These are phyloP conservation scores for Fusarium nanum DNA, from an alignment of 2,329 filamentous ascomycete species.

Conservation along the genomic window DNA sequence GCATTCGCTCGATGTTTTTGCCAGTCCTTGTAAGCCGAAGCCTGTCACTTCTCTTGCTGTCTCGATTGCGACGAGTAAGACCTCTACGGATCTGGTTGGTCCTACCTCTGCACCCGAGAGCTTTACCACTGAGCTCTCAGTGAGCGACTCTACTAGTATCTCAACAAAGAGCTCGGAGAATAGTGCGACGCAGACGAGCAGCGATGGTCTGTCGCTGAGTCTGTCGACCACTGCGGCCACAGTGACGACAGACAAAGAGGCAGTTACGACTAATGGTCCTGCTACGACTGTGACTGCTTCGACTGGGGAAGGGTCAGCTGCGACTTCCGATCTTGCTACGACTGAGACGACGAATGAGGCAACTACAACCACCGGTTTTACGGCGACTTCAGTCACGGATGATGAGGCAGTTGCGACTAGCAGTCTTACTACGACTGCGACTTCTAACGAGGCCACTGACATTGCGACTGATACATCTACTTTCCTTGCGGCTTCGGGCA, in stretches of 20 bases:
- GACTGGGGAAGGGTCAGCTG: background rate
- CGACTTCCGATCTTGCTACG: background rate
- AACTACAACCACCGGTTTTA: background rate
- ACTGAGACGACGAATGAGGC: background rate
- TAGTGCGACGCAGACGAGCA: background rate
- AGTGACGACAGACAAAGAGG: background rate
- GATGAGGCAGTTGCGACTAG: background rate
- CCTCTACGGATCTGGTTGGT: background rate
- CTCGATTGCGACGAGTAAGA: background rate
- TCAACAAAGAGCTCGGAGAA: background rate
- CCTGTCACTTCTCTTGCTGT: background rate
- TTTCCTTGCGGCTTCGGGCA: background rate
- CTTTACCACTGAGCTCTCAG: background rate
- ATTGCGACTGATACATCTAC: background rate
- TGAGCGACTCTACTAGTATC: background rate
- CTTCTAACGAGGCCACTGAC: background rate
- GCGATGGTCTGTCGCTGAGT: background rate
- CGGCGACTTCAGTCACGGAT: background rate
- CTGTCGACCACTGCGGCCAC: background rate
- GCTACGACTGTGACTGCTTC: background rate
- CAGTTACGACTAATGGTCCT: background rate
- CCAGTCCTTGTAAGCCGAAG: conserved; percentile 3
- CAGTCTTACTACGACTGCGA: background rate
- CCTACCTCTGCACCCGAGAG: background rate
- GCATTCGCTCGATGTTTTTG: background rate